phyloP scores from a whole-genome alignment of 129 eudicot species.

The Saposhnikovia divaricata region DNA sequence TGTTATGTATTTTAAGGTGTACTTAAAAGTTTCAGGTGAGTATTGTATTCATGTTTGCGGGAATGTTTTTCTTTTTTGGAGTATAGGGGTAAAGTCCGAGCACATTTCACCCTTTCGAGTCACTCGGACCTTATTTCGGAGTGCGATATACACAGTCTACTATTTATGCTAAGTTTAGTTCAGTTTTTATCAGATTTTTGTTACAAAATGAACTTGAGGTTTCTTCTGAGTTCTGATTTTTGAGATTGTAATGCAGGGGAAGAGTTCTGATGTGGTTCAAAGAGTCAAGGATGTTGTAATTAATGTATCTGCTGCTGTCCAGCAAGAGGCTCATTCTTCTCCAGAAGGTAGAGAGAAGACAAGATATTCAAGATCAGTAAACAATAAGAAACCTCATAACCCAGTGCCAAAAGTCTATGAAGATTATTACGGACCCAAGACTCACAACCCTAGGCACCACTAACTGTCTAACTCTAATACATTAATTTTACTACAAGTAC shows the following conservation, averaged over 20 bases:
- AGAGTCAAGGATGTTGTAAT: neutral
- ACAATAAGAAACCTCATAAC: constrained; percentile 35
- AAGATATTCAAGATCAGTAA: constrained; percentile 24
- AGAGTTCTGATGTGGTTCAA: constrained; percentile 6
- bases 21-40: constrained; percentile 28
- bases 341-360: constrained; percentile 25
- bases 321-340: constrained; percentile 23
- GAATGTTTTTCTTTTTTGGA: too few relatives aligned
- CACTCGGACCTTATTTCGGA: too few relatives aligned
- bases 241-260: constrained; percentile 3
- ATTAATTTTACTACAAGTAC: neutral
- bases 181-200: neutral
- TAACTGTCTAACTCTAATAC: constrained; percentile 3
- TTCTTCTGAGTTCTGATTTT: neutral
- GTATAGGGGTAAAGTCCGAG: too few relatives aligned
- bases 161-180: neutral
- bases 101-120: too few relatives aligned
- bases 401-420: constrained; percentile 62
- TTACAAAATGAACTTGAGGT: neutral
- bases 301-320: constrained; percentile 8
- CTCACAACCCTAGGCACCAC: constrained; percentile 50
- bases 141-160: neutral
- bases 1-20: constrained; percentile 27
- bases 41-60: neutral
- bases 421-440: constrained; percentile 73